Evolutionary conservation across 179 eudicot genomes (phyloP).

Genomic region (Dionaea muscipula): DNA sequence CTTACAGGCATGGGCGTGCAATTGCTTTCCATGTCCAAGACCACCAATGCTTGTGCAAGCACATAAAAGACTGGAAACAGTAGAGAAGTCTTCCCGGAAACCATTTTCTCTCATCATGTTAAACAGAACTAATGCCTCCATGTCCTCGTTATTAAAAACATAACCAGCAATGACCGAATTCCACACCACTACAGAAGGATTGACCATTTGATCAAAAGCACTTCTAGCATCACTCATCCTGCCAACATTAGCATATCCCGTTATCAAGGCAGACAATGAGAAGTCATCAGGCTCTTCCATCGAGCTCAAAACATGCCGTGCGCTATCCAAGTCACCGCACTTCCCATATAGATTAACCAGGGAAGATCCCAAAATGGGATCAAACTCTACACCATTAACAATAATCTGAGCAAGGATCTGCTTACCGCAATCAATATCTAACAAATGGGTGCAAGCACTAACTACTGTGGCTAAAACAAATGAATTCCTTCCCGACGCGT

Average conservation of each 20-base stretch:
- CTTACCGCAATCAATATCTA: slow-evolving; percentile 48
- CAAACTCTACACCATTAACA: slow-evolving; percentile 36
- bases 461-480: slow-evolving; percentile 55
- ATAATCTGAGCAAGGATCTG: slow-evolving; percentile 62
- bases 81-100: slow-evolving; percentile 36
- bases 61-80: slow-evolving; percentile 42
- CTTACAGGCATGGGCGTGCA: slow-evolving; percentile 50
- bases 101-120: slow-evolving; percentile 39
- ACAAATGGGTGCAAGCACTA: slow-evolving; percentile 63
- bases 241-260: slow-evolving; percentile 60
- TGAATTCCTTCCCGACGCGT: slow-evolving; percentile 28
- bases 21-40: slow-evolving; percentile 40
- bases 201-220: slow-evolving; percentile 24
- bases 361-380: slow-evolving; percentile 61
- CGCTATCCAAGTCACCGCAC: slow-evolving; percentile 53
- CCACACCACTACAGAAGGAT: slow-evolving; percentile 57
- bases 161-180: slow-evolving; percentile 79
- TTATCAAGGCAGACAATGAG: slow-evolving; percentile 73
- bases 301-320: slow-evolving; percentile 25
- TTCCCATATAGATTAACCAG: slow-evolving; percentile 78
- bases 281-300: slow-evolving; percentile 49
- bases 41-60: slow-evolving; percentile 39
- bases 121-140: slow-evolving; percentile 41
- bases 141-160: slow-evolving; percentile 28
- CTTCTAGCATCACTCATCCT: slow-evolving; percentile 64